Evolutionary conservation across 192 early-diverging fungal genomes (phyloP), one percentile per base, ranked within the genome.

Genomic region (Backusella mclennaniae): DNA sequence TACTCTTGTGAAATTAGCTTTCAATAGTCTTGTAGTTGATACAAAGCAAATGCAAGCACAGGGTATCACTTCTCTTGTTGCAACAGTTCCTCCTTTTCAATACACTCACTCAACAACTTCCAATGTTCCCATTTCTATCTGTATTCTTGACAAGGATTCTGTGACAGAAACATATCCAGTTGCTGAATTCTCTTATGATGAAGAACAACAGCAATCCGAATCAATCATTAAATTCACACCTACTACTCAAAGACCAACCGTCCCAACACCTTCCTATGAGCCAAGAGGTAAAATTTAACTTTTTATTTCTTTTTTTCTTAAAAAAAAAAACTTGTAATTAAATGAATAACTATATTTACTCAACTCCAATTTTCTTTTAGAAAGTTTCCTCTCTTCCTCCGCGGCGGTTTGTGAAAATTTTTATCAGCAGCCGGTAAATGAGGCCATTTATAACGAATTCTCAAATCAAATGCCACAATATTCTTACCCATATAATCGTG

Each of bases 11-110:
- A 85, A 85, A 49, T 73, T 87, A 11, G 86, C 79, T 9, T 87
- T 87, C 31, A 85, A 82, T 14, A 85, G 76, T 6, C 59, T 87
- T 6, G 81, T 87, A 8, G 86, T 87, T 38, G 85, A 87, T 29
- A 87, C 86, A 2, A 85, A 84, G 63, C 86, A 84, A 49, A 80
- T 84, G 52, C 81, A 78, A 42, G 74, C 77, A 44, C 82, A 84
- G 56, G 82, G 81, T 59, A 79, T 81, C 31, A 80, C 82, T 8
- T 82, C 86, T 6, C 77, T 87, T 15, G 80, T 79, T 56, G 84
- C 83, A 46, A 73, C 77, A 19, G 78, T 86, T 3, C 86, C 86
- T n/a, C 78, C 59, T 71, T 86, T 84, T 77, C 69, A 79, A 29
- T 77, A 78, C 33, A 85, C 85, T 42, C 75, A 77, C 23, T 84